A percentile compares a stretch with the other conserved stretches of the same genome.
Conservation (phyloP, 2,329 filamentous ascomycete genomes). For the Epichloe uncinata region DNA sequence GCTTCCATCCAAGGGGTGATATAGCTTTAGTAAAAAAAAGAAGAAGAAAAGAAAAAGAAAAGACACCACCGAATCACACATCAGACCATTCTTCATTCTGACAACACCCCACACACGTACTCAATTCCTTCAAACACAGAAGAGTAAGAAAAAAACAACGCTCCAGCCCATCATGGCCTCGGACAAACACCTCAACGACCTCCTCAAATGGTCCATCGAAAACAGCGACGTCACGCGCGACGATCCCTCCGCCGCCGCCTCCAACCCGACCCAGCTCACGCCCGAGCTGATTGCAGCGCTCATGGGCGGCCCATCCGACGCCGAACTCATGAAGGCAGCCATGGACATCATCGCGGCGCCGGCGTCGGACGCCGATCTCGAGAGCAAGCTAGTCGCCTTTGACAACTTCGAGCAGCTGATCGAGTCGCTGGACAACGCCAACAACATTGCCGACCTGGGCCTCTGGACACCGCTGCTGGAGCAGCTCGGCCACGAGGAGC, state of each 20-base stretch:
- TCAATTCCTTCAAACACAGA: background rate
- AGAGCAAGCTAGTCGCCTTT: slow-evolving; percentile 71
- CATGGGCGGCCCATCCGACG: slow-evolving; percentile 77
- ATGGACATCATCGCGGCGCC: slow-evolving; percentile 61
- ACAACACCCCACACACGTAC: background rate
- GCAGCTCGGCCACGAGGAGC: slow-evolving; percentile 53
- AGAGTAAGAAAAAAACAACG: too few relatives aligned
- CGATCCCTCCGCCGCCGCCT: slow-evolving; percentile 16
- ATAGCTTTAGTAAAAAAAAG: slow-evolving; percentile 5
- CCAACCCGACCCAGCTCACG: slow-evolving; percentile 36
- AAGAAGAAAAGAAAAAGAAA: background rate
- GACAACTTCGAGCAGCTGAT: slow-evolving; percentile 93
- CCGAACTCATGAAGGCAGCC: slow-evolving; percentile 77
- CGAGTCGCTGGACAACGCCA: slow-evolving; percentile 90
- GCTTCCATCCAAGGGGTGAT: background rate
- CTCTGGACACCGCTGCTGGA: slow-evolving; percentile 73
- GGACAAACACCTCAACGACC: slow-evolving; percentile 52
- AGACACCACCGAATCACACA: background rate
- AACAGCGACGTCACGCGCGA: slow-evolving; percentile 25
- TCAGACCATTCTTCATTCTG: too few relatives aligned
- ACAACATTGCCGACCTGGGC: slow-evolving; percentile 68
- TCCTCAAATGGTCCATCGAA: slow-evolving; percentile 64
- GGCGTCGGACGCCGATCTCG: slow-evolving; percentile 50
- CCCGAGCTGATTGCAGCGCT: slow-evolving; percentile 60
- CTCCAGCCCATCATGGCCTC: background rate